Evolutionary conservation across 495 filamentous ascomycete species (phyloP), one percentile per base, ranked within the genome.

Genomic region (Penicillium crystallinum): DNA sequence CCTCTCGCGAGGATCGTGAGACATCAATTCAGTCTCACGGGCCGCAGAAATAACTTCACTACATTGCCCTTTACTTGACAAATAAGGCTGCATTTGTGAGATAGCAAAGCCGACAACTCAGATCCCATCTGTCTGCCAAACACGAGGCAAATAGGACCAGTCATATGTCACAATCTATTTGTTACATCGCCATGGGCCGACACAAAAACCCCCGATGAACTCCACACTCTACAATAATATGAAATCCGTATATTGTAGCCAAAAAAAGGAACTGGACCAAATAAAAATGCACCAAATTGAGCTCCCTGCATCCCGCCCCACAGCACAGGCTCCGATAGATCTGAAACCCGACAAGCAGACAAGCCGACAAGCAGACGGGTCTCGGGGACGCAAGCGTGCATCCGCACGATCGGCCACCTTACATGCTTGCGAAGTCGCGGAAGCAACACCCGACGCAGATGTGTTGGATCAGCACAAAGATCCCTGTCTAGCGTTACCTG

Each of bases 311-410:
- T 27, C 22, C n/a, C 30, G 11, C 36, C 3, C 37, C 52, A 25
- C 35, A 21, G 3, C 33, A 46, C 37, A 41, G 54, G 49, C 27
- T 52, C 38, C 34, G 53, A 62, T 59, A 52, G 55, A 56, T 56
- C 58, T 62, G 56, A 59, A 62, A 50, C 34, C n/a, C 11, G 40
- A 44, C 31, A 9, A 17, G 14, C 12, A 23, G 18, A 23, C 30
- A n/a, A n/a, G n/a, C n/a, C 11, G 40, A 44, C 31, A 9, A 17
- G 14, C 12, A 23, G 18, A 23, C 30, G 46, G 30, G 35, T 42
- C 43, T 61, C 42, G 48, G 46, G 52, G 58, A 49, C 35, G 39
- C 15, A 29, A 19, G 17, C 18, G 4, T 21, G 9, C 40, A 48
- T 36, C 47, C 55, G 51, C 37, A 38, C 52, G 53, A 22, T 30